Evolutionary conservation across 148 eudicot species (phyloP).

Genomic region (Nyssa sinensis): DNA sequence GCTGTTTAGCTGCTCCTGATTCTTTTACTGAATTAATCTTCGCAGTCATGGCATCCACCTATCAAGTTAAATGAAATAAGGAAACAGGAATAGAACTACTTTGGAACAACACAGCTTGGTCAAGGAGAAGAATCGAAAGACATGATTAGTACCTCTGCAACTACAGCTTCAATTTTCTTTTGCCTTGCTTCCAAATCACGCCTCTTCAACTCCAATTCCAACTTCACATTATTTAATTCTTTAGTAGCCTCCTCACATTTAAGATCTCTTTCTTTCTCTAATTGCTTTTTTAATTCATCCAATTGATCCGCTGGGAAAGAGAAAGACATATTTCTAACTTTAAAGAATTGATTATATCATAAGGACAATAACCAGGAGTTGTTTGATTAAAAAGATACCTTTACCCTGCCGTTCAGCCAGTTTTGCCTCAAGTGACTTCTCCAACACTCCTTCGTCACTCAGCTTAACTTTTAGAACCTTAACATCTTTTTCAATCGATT

Average conservation of each 20-base stretch:
- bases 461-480: slow-evolving; percentile 69
- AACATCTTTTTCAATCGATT: slow-evolving; percentile 73
- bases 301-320: slow-evolving; percentile 53
- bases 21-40: slow-evolving; percentile 50
- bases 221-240: slow-evolving; percentile 59
- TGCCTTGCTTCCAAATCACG: slow-evolving; percentile 49
- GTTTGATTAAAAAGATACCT: slow-evolving; percentile 41
- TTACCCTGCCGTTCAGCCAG: slow-evolving; percentile 67
- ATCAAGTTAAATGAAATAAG: slow-evolving; percentile 7
- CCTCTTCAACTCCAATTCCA: slow-evolving; percentile 61
- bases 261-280: slow-evolving; percentile 60
- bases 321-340: slow-evolving; percentile 7
- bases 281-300: slow-evolving; percentile 54
- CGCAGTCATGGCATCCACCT: slow-evolving; percentile 51
- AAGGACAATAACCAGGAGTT: slow-evolving; percentile 7
- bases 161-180: slow-evolving; percentile 53
- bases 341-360: neutral
- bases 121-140: slow-evolving; percentile 2
- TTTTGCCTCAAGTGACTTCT: slow-evolving; percentile 74
- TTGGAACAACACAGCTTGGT: neutral
- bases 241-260: slow-evolving; percentile 48
- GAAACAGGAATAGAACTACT: neutral
- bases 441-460: slow-evolving; percentile 65
- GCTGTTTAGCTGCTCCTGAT: slow-evolving; percentile 48
- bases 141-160: slow-evolving; percentile 53